Base-by-base conservation (phyloP, 2,329 filamentous ascomycete species). In the Teratosphaeriaceae sp. region DNA sequence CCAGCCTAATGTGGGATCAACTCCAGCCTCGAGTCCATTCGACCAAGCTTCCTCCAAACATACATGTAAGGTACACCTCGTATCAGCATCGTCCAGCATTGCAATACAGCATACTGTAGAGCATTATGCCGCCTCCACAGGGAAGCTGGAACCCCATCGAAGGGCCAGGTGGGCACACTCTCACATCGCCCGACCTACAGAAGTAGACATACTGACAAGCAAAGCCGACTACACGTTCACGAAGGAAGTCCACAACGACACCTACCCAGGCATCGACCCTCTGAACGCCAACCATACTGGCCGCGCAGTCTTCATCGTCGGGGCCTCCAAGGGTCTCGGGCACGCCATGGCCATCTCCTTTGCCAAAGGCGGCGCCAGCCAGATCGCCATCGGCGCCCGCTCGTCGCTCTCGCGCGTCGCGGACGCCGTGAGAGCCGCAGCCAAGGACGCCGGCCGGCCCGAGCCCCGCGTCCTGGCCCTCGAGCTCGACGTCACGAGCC, bases 361-460 rank as follows among this genome's bases (percentile, higher is more conserved):
- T 51, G 78, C 76, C 16, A 63, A 63, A 50, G 76, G 77, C 3
- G 73, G 73, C 3, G 72, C 70, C 22, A 66, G 70, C 0, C 57
- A 62, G 21, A 75, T 83, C 43, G 72, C 71, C 13, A 63, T 82
- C 16, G 70, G 64, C 5, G 77, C 76, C 0, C 71, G 78, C 18
- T 74, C 70, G 3, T 51, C 62, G 19, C 62, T 75, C 2, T 52
- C 62, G 6, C 58, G 61, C 1, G 58, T 70, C 0, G 59, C 58
- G 23, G 30, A 44, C 6, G 59, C 62, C 0, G 51, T 75, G 13
- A 53, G 54, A 9, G 42, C 52, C 2, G 67, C 71, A 2, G 57
- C 59, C 12, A 50, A 58, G 8, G 65, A 64, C 1, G 65, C 63
- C 0, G 62, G 60, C 0, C 56, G 58, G 0, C 27, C 49, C 1